Base-by-base conservation (phyloP, 225 moss, liverwort and hornwort genomes). In the Antitrichia curtipendula region DNA sequence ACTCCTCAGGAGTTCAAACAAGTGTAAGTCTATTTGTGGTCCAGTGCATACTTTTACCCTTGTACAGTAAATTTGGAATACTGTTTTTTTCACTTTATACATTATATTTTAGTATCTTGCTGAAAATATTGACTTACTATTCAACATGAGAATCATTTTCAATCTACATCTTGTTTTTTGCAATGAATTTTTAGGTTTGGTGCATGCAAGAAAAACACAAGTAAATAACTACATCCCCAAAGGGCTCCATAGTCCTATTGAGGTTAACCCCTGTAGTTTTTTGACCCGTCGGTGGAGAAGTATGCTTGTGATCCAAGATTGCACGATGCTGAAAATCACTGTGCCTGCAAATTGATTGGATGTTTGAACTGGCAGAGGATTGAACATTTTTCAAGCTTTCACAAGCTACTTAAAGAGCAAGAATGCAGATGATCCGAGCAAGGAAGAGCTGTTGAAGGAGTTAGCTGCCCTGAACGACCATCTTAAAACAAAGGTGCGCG, bases 341-440 rank as follows among this genome's bases (percentile, higher is more conserved):
- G 27, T 18, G 17, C 28, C 18, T 38, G 76, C 19, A 71, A 54
- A 69, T 29, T 69, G 54, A 29, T 87, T 76, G 84, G 34, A 71
- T 52, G 19, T 69, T 89, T 29, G 16, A 62, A 50, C 65, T 86
- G 60, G 47, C 91, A 98, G 97, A 58, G 98, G 98, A 13, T 21
- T 49, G 27, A 92, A 87, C 32, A 76, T 97, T 12, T 98, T 98
- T 61, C 94, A 90, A 71, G 90, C 92, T 54, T 98, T 98, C 89
- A 94, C 91, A 14, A 93, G 92, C 73, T 98, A 93, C 64, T 81
- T 98, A 41, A 94, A 98, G 91, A 92, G 91, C 64, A 95, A 97
- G 85, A 95, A 97, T 3, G 89, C 89, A 15, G 91, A 93, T 36
- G 97, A 98, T 45, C 68, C 83, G 25, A 88, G 92, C 19, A 95